phyloP scores from a whole-genome alignment of 2,329 filamentous ascomycete genomes.

The Pestalotiopsis sp. region DNA sequence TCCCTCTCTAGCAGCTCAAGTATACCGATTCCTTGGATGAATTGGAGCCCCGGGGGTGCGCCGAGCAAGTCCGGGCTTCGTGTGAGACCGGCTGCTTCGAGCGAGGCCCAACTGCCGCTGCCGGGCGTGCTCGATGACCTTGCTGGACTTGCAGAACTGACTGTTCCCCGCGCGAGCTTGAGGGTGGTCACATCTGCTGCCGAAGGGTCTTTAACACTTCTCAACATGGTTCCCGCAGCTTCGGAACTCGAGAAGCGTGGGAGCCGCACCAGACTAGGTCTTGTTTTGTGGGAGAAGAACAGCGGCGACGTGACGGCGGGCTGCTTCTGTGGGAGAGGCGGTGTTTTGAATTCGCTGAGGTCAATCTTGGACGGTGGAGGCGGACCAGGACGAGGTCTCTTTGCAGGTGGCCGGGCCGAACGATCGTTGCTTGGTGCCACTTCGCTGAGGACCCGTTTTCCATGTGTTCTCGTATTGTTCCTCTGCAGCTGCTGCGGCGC shows the following conservation, averaged over 20 bases:
- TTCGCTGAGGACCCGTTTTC: slow-evolving; percentile 14
- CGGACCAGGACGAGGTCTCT: slow-evolving; percentile 49
- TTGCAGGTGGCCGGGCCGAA: slow-evolving; percentile 28
- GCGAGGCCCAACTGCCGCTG: slow-evolving; percentile 54
- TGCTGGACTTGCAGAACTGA: slow-evolving; percentile 47
- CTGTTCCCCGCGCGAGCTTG: slow-evolving; percentile 54
- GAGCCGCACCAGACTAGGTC: slow-evolving; percentile 36
- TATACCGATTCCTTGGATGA: slow-evolving; percentile 65
- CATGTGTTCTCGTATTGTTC: slow-evolving; percentile 8
- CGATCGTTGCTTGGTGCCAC: slow-evolving; percentile 4
- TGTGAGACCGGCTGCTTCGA: slow-evolving; percentile 51
- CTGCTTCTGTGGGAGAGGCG: slow-evolving; percentile 26
- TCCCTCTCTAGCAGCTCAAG: slow-evolving; percentile 76
- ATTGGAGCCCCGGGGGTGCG: slow-evolving; percentile 48
- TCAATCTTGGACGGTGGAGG: slow-evolving; percentile 46
- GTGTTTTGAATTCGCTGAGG: slow-evolving; percentile 34
- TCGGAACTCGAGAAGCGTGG: slow-evolving; percentile 40
- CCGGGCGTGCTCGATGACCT: slow-evolving; percentile 52
- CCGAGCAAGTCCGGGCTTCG: slow-evolving; percentile 51
- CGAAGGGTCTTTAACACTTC: slow-evolving; percentile 38
- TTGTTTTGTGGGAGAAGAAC: slow-evolving; percentile 50
- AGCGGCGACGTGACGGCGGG: slow-evolving; percentile 49
- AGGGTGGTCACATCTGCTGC: slow-evolving; percentile 53
- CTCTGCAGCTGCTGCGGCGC: not conserved
- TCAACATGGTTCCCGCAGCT: slow-evolving; percentile 46